phyloP scores from a whole-genome alignment of 2,329 filamentous ascomycete species.

The Colletotrichum tofieldiae region DNA sequence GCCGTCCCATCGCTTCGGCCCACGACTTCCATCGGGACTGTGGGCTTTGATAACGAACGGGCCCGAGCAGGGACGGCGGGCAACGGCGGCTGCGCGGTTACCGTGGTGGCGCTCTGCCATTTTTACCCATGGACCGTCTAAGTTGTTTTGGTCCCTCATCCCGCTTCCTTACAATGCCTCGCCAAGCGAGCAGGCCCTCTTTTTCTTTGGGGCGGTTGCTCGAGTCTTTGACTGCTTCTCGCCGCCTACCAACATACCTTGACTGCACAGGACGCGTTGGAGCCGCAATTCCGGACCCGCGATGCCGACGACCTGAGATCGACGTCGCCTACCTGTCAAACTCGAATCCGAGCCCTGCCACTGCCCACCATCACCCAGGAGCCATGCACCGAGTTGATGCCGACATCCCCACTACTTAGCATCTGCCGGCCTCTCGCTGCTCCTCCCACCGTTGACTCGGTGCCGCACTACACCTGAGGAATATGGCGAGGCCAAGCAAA shows the following conservation, averaged over 20 bases:
- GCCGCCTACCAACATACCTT: neutral
- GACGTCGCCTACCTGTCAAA: conserved; percentile 11
- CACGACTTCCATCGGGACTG: neutral
- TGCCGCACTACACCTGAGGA: conserved; percentile 17
- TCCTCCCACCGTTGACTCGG: neutral
- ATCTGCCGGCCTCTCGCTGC: neutral
- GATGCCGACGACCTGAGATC: conserved; percentile 9
- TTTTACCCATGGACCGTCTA: conserved; percentile 23
- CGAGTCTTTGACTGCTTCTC: neutral
- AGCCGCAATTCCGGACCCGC: conserved; percentile 11
- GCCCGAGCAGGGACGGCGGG: conserved; percentile 4
- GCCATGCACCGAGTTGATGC: conserved; percentile 10
- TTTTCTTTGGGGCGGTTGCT: neutral
- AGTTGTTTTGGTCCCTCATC: neutral
- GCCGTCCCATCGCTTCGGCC: neutral
- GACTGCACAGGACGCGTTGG: neutral
- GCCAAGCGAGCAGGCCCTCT: conserved; percentile 4
- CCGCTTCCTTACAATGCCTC: conserved; percentile 14
- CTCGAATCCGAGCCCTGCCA: conserved; percentile 9
- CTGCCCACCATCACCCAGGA: neutral
- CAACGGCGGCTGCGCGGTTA: conserved; percentile 22
- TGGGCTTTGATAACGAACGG: conserved; percentile 2
- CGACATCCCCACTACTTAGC: neutral
- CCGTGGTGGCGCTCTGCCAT: conserved; percentile 39
- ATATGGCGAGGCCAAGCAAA: neutral